Percentiles rank a stretch among this genome's conserved stretches.
phyloP scores from a whole-genome alignment of 495 filamentous ascomycete species.

The Pseudevernia furfuracea region DNA sequence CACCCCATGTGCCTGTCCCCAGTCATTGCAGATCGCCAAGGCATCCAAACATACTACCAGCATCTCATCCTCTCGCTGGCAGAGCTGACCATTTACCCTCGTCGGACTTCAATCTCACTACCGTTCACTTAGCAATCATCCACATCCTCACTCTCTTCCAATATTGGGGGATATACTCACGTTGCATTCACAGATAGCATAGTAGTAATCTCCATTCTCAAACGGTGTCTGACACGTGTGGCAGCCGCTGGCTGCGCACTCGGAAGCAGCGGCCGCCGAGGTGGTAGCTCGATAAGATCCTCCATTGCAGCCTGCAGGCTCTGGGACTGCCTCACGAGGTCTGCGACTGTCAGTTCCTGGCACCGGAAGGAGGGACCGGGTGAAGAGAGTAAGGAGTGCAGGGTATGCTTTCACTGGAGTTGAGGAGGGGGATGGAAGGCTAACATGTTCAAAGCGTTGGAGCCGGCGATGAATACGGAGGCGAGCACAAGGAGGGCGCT shows the following conservation, averaged over 20 bases:
- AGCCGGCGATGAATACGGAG: background rate
- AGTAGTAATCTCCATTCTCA: background rate
- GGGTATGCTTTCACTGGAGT: background rate
- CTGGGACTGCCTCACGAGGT: slow-evolving; percentile 7
- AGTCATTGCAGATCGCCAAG: background rate
- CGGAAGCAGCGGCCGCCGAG: background rate
- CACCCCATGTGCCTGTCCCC: background rate
- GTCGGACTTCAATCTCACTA: background rate
- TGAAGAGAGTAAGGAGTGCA: background rate
- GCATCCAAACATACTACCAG: background rate
- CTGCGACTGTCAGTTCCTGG: background rate
- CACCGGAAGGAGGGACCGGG: background rate
- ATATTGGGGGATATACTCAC: background rate
- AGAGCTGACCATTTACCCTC: background rate
- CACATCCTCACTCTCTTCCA: background rate
- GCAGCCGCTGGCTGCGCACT: slow-evolving; percentile 8
- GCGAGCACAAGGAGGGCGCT: background rate
- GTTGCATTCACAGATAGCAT: background rate
- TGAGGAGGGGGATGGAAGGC: background rate
- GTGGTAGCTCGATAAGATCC: slow-evolving; percentile 8
- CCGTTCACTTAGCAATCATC: background rate
- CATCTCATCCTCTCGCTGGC: background rate
- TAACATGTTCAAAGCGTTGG: background rate
- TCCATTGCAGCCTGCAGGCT: slow-evolving; percentile 13
- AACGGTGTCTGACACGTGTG: background rate